Percentiles rank a stretch among this genome's conserved stretches.
phyloP scores from a whole-genome alignment of 2,329 filamentous ascomycete genomes.

The Sphaerulina musiva region DNA sequence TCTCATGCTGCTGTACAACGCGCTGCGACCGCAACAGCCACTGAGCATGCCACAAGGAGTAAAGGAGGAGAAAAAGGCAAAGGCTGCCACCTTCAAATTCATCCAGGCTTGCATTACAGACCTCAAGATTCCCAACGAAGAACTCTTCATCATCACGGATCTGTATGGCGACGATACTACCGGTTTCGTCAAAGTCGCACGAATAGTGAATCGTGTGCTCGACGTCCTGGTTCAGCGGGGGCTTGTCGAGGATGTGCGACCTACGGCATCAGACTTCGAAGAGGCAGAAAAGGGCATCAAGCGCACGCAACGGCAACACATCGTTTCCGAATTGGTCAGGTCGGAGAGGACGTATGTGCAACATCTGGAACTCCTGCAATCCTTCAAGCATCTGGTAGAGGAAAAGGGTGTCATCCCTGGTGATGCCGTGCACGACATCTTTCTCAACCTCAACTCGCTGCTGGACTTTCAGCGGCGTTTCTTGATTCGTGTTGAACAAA shows the following conservation, averaged over 20 bases:
- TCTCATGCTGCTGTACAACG: constrained; percentile 82
- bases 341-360: constrained; percentile 98
- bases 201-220: constrained; percentile 86
- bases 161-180: constrained; percentile 91
- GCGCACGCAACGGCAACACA: constrained; percentile 72
- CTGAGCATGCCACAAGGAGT: constrained; percentile 46
- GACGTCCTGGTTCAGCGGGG: constrained; percentile 76
- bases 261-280: constrained; percentile 52
- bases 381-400: constrained; percentile 82
- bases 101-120: constrained; percentile 81
- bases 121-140: constrained; percentile 67
- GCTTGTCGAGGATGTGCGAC: constrained; percentile 54
- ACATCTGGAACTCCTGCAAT: constrained; percentile 87
- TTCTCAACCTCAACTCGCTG: constrained; percentile 90
- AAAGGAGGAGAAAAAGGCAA: constrained; percentile 68
- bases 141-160: constrained; percentile 88
- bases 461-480: constrained; percentile 94
- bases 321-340: constrained; percentile 84
- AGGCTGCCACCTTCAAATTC: constrained; percentile 87
- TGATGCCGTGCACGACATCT: constrained; percentile 88
- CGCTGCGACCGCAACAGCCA: constrained; percentile 62
- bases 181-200: constrained; percentile 93
- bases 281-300: constrained; percentile 42
- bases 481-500: constrained; percentile 90
- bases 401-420: constrained; percentile 82